Evolutionary conservation across 768 basidiomycete genomes (phyloP).

Genomic region (Rhizopogon vesiculosus): DNA sequence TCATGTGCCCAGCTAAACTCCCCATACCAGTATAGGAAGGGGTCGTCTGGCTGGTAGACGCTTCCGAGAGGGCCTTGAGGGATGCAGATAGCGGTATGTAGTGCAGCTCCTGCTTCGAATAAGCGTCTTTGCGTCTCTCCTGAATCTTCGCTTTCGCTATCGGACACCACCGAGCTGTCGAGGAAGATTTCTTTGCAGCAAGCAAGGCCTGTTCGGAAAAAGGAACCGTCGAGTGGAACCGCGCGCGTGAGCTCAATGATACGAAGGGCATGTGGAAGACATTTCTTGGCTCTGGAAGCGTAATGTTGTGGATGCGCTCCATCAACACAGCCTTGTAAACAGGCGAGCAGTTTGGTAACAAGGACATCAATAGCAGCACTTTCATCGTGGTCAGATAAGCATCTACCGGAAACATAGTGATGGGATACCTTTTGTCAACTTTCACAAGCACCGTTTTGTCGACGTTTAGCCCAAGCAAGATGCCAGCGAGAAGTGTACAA

Average conservation of each 20-base stretch:
- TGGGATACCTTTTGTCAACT: constrained; percentile 7
- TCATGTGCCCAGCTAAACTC: background rate
- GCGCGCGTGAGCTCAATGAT: background rate
- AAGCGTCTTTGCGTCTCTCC: background rate
- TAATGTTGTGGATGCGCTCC: background rate
- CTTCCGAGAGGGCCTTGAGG: background rate
- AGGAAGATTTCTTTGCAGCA: constrained; percentile 2
- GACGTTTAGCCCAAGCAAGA: constrained; percentile 3
- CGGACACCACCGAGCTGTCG: background rate
- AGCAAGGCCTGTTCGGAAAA: constrained; percentile 1
- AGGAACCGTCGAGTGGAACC: background rate
- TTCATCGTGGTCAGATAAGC: background rate
- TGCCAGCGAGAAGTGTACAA: constrained; percentile 5
- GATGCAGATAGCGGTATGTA: background rate
- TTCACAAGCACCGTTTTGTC: constrained; percentile 4
- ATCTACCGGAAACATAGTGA: background rate
- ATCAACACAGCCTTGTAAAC: background rate
- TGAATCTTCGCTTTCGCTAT: background rate
- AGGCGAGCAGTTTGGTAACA: background rate
- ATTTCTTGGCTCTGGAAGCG: background rate
- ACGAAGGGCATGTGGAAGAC: background rate
- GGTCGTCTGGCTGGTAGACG: background rate
- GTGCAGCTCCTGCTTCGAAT: background rate
- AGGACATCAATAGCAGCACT: background rate
- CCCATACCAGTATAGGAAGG: constrained; percentile 2